Evolutionary conservation across 2,329 filamentous ascomycete genomes (phyloP), one percentile per base, ranked within the genome.

Genomic region (Colletotrichum paranaense): DNA sequence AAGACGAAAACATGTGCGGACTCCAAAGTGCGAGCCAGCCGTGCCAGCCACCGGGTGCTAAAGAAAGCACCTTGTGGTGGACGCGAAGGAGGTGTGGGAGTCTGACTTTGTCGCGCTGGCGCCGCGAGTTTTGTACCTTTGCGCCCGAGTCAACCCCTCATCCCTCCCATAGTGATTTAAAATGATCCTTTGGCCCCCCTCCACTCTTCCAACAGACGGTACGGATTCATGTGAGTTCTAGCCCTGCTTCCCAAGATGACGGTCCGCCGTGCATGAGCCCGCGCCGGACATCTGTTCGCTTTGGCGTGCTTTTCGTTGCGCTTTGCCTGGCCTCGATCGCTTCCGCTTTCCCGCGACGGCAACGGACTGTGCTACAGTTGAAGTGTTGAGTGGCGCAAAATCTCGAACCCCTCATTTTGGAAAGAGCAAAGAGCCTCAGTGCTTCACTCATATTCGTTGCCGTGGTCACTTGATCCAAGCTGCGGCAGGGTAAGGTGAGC

Each of bases 401-500:
- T 49, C 42, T 49, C 14, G 14, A 16, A 53, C n/a, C 12, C 59
- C 28, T 26, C 22, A 32, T 35, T 26, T 32, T 9, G 2, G n/a
- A 5, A 6, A 9, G 60, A 30, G 46, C 46, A 16, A 6, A 5
- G 60, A 30, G 46, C 19, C 42, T 35, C 22, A 22, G 30, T 38
- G 24, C 46, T 68, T 75, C 2, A 19, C 24, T 49, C 42, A 57
- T 62, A 57, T 65, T 70, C 22, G 59, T 16, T 42, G 32, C 26
- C 53, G 19, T 46, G 19, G 70, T 73, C 70, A 65, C 35, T 52
- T 65, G 70, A 70, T 38, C n/a, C 42, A 60, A 56, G 60, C 24
- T 62, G 60, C 46, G 67, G 60, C 67, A 65, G 67, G 56, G 38
- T 65, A 70, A 70, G 67, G 67, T 65, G 70, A 73, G 67, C 56